A percentile compares a stretch with the other conserved stretches of the same genome.
phyloP scores from a whole-genome alignment of 208 protist species.

The Leishmania braziliensis region DNA sequence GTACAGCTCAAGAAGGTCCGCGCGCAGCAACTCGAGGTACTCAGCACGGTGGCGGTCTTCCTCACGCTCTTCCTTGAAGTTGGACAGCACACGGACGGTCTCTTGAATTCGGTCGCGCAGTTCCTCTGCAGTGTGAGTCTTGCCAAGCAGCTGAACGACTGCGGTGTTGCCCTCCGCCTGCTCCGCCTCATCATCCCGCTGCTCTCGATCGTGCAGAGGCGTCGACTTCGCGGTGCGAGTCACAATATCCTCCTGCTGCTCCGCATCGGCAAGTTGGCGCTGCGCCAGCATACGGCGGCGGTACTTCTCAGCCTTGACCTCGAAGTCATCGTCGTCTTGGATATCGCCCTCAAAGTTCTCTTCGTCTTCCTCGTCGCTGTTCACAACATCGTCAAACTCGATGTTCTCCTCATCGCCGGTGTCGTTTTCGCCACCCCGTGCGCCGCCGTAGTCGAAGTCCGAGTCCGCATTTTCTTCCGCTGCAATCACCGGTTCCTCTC shows the following conservation, averaged over 20 bases:
- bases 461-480: constrained; percentile 1
- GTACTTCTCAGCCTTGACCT: constrained; percentile 82
- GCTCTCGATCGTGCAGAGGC: constrained; percentile 49
- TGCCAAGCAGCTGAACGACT: constrained; percentile 48
- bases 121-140: constrained; percentile 76
- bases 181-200: constrained; percentile 28
- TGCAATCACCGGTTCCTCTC: background rate
- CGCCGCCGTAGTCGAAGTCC: constrained; percentile 2
- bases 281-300: constrained; percentile 64
- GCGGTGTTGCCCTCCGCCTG: background rate
- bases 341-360: constrained; percentile 55
- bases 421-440: background rate
- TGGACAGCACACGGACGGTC: constrained; percentile 91
- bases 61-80: constrained; percentile 92
- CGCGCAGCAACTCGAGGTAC: constrained; percentile 91
- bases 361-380: constrained; percentile 41
- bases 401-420: constrained; percentile 38
- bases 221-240: constrained; percentile 59
- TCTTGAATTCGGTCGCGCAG: constrained; percentile 91
- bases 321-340: constrained; percentile 81
- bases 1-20: constrained; percentile 95
- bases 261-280: constrained; percentile 64
- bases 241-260: constrained; percentile 60
- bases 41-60: constrained; percentile 85
- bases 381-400: constrained; percentile 59